Percentiles rank a stretch among this genome's conserved stretches.
These are phyloP conservation scores for Steccherinum ochraceum DNA, from an alignment of 768 basidiomycete species.

Conservation along the genomic window DNA sequence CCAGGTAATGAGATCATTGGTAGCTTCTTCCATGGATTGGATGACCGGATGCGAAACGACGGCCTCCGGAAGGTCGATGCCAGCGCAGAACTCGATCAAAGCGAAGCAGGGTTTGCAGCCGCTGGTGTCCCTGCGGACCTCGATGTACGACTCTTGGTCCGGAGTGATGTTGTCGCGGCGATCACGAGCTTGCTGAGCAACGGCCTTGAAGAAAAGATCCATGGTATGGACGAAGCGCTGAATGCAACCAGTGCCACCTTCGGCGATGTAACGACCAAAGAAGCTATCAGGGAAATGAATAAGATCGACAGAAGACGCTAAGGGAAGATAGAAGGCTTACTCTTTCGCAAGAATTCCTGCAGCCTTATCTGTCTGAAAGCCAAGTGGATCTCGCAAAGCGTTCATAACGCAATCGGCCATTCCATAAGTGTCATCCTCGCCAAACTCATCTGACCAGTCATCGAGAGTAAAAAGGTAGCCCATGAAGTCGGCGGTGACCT, in stretches of 20 bases:
- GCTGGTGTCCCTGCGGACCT: constrained; percentile 46
- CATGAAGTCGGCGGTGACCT: constrained; percentile 66
- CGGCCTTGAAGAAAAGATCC: constrained; percentile 24
- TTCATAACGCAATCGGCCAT: constrained; percentile 24
- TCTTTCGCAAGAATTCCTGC: constrained; percentile 13
- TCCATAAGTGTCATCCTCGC: constrained; percentile 7
- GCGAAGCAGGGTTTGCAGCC: constrained; percentile 46
- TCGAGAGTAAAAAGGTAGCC: constrained; percentile 36
- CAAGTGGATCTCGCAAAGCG: constrained; percentile 21
- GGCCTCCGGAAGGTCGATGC: constrained; percentile 46
- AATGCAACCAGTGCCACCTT: constrained; percentile 33
- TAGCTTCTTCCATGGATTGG: constrained; percentile 35
- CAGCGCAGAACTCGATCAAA: constrained; percentile 48
- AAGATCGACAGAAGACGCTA: constrained; percentile 3
- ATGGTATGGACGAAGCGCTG: constrained; percentile 26
- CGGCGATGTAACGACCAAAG: constrained; percentile 30
- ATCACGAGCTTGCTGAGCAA: constrained; percentile 25
- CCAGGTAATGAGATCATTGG: constrained; percentile 45
- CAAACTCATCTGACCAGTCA: constrained; percentile 33
- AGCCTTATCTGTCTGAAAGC: constrained; percentile 21
- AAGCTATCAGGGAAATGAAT: constrained; percentile 15
- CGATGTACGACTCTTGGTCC: constrained; percentile 46
- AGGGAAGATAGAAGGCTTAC: constrained; percentile 9
- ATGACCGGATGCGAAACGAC: constrained; percentile 47
- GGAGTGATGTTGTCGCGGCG: constrained; percentile 19